Base-by-base conservation (phyloP, 208 protist genomes). In the Acanthamoeba healyi region DNA sequence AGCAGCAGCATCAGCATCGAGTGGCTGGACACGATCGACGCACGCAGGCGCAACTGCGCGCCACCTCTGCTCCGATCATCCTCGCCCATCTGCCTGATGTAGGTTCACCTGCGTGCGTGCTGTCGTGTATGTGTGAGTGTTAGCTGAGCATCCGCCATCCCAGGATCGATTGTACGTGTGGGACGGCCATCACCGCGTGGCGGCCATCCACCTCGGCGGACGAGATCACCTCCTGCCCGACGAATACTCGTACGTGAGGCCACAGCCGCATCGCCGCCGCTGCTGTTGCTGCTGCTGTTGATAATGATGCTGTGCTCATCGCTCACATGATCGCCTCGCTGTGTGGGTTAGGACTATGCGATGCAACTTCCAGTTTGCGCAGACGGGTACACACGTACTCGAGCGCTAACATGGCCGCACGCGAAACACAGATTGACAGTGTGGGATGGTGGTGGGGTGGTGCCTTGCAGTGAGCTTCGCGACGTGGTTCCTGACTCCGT, bases 171-270 rank as follows among this genome's bases (percentile, higher is more conserved):
- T 91, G 54, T 91, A 91, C 56, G 84, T 91, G 54, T 91, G 84
- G 84, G 84, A 91, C 58, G 84, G 84, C 9, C 84, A 91, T 26
- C 84, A 91, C 34, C 84, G 84, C 3, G 84, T 91, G 58, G 46
- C 84, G 32, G 84, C 84, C 42, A 91, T 91, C 36, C 40, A 91
- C 38, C 26, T 91, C 2, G 84, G 84, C 17, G 58, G 84, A 10
- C 49, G 84, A 26, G 84, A 91, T 17, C 56, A 91, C n/a, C 84
- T 91, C 32, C 58, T 91, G 32, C 84, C 49, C 24, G 54, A 91
- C 19, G 84, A 91, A 49, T 91, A 91, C 56, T 91, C 49, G 56
- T 70, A 49, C 46, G 9, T n/a, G n/a, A n/a, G n/a, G n/a, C n/a
- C n/a, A n/a, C n/a, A n/a, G n/a, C n/a, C n/a, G n/a, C n/a, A n/a